Conservation (phyloP, 2,329 filamentous ascomycete species). For the Apiospora rasikravindrae region DNA sequence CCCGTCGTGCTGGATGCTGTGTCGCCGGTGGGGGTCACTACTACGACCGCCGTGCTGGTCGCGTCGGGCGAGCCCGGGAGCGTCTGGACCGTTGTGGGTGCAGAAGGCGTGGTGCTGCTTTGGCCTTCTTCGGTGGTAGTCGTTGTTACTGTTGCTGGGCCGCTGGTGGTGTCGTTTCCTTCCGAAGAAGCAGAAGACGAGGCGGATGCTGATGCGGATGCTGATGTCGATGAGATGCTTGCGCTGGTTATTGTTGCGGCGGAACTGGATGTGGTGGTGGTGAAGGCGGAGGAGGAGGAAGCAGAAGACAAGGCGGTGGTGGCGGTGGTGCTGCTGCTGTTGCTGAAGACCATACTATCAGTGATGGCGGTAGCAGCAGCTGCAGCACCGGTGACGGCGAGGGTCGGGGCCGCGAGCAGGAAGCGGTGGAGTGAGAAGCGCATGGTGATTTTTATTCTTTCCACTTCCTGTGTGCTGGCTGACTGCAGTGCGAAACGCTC, state of each 20-base stretch:
- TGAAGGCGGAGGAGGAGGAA: not conserved
- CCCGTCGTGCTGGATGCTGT: not conserved
- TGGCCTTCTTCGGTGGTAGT: not conserved
- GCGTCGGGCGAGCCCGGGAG: constrained; percentile 1
- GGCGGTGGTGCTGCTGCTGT: not conserved
- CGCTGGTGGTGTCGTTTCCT: not conserved
- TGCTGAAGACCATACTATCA: not conserved
- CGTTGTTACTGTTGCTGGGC: not conserved
- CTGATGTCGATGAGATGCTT: not conserved
- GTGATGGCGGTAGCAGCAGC: not conserved
- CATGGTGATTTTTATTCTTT: not conserved
- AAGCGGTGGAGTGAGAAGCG: not conserved
- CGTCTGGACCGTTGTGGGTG: not conserved
- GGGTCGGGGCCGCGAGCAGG: not conserved
- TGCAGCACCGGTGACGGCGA: not conserved
- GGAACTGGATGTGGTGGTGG: not conserved
- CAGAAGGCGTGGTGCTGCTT: not conserved
- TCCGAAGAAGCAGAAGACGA: not conserved
- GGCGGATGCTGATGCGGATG: not conserved
- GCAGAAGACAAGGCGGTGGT: not conserved
- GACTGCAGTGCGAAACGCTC: not conserved
- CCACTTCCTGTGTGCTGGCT: not conserved
- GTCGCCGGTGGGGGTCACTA: not conserved
- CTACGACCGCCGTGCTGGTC: not conserved
- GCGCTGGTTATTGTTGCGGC: not conserved